These are phyloP conservation scores for Pterula multifida DNA, from an alignment of 1,284 basidiomycete genomes.

Conservation along the genomic window DNA sequence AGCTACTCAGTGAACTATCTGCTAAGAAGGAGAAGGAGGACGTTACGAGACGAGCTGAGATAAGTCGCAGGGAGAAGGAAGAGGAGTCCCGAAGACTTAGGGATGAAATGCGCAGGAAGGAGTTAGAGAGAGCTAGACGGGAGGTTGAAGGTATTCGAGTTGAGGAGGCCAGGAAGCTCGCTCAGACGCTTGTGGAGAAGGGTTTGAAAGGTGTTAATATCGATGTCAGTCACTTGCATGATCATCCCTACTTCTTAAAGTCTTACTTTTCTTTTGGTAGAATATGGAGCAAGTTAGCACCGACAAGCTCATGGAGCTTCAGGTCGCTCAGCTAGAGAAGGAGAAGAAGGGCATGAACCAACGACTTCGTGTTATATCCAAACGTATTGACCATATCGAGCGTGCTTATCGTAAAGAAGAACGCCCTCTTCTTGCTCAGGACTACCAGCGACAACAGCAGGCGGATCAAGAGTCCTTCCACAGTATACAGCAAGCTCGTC, in stretches of 20 bases:
- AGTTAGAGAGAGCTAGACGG: constrained; percentile 68
- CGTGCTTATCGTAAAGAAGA: constrained; percentile 95
- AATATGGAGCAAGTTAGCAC: constrained; percentile 82
- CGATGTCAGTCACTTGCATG: constrained; percentile 1
- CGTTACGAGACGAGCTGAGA: constrained; percentile 68
- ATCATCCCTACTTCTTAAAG: constrained; percentile 2
- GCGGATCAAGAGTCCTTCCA: constrained; percentile 68
- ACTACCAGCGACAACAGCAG: constrained; percentile 83
- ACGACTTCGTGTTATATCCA: constrained; percentile 73
- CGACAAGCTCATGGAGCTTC: constrained; percentile 80
- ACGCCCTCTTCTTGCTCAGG: constrained; percentile 72
- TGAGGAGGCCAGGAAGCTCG: constrained; percentile 86
- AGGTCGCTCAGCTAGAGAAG: constrained; percentile 93
- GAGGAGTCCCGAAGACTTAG: constrained; percentile 55
- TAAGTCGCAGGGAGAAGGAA: constrained; percentile 58
- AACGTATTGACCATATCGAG: constrained; percentile 93
- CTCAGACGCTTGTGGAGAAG: constrained; percentile 76
- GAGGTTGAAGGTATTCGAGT: constrained; percentile 78
- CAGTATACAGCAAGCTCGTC: constrained; percentile 44
- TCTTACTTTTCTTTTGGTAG: constrained; percentile 23
- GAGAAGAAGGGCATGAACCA: constrained; percentile 89
- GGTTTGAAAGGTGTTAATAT: constrained; percentile 31
- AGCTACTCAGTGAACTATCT: constrained; percentile 79
- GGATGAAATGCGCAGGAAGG: constrained; percentile 63
- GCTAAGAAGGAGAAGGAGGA: constrained; percentile 89